These are phyloP conservation scores for Striga asiatica DNA, from an alignment of 257 asterid species.

Conservation along the genomic window DNA sequence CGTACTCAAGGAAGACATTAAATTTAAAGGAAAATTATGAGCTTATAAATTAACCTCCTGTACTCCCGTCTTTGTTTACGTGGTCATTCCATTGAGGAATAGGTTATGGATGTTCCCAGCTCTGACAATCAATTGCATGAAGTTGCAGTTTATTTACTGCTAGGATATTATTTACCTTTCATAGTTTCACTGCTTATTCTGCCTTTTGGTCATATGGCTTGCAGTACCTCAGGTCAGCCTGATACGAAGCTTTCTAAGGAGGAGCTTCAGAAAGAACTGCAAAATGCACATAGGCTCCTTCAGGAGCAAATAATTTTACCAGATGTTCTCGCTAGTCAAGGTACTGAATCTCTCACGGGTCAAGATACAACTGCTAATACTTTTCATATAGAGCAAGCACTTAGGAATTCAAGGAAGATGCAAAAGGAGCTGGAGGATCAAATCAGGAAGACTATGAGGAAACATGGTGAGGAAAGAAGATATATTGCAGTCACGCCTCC, in stretches of 20 bases:
- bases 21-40: neutral
- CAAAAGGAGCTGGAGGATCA: constrained; percentile 60
- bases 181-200: constrained; percentile 19
- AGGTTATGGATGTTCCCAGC: neutral
- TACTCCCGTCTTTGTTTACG: neutral
- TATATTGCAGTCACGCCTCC: constrained; percentile 63
- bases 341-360: constrained; percentile 29
- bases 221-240: constrained; percentile 39
- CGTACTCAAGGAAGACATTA: neutral
- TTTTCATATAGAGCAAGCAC: constrained; percentile 51
- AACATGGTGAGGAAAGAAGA: constrained; percentile 63
- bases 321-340: constrained; percentile 45
- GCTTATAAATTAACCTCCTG: neutral
- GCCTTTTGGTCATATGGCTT: constrained; percentile 23
- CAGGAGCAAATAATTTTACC: constrained; percentile 61
- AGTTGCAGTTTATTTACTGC: neutral
- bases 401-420: constrained; percentile 59
- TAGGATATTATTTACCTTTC: neutral
- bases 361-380: constrained; percentile 45
- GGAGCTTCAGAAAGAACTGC: constrained; percentile 71
- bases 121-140: neutral
- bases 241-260: constrained; percentile 68
- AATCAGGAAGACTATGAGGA: constrained; percentile 60
- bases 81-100: neutral
- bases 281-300: constrained; percentile 57